These are phyloP conservation scores for Inonotus obliquus DNA, from an alignment of 1,284 basidiomycete species.

Conservation along the genomic window DNA sequence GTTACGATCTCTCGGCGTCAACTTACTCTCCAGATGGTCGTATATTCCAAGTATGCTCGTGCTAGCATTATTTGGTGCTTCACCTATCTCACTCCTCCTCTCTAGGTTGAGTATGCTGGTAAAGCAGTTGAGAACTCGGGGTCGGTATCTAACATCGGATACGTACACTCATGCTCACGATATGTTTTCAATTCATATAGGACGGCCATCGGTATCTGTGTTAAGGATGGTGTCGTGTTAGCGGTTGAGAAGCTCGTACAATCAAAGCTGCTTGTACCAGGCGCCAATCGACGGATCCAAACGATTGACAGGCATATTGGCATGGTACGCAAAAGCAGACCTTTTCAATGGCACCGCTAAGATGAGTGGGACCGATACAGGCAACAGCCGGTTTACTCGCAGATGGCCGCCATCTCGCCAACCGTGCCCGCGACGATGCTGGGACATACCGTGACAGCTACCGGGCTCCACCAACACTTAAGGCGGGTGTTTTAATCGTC, in stretches of 20 bases:
- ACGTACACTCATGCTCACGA: slow-evolving; percentile 16
- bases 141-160: slow-evolving; percentile 32
- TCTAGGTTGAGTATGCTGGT: slow-evolving; percentile 93
- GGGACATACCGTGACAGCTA: slow-evolving; percentile 73
- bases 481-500: slow-evolving; percentile 46
- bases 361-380: slow-evolving; percentile 34
- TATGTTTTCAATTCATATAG: slow-evolving; percentile 35
- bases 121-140: slow-evolving; percentile 99
- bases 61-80: background rate
- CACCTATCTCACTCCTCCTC: slow-evolving; percentile 18
- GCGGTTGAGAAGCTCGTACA: slow-evolving; percentile 98
- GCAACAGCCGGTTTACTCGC: slow-evolving; percentile 92
- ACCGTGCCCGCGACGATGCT: slow-evolving; percentile 84
- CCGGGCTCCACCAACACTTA: slow-evolving; percentile 73
- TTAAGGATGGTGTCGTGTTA: slow-evolving; percentile 90
- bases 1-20: slow-evolving; percentile 97
- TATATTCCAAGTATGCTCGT: slow-evolving; percentile 81
- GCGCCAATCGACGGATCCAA: slow-evolving; percentile 90
- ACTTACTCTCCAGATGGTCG: slow-evolving; percentile 99
- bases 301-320: slow-evolving; percentile 93
- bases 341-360: background rate
- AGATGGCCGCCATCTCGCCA: slow-evolving; percentile 88
- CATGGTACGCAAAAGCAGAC: slow-evolving; percentile 50
- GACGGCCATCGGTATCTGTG: slow-evolving; percentile 86
- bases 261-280: slow-evolving; percentile 94